Evolutionary conservation across 2,329 filamentous ascomycete genomes (phyloP), one percentile per base, ranked within the genome.

Genomic region (Neoscytalidium dimidiatum): DNA sequence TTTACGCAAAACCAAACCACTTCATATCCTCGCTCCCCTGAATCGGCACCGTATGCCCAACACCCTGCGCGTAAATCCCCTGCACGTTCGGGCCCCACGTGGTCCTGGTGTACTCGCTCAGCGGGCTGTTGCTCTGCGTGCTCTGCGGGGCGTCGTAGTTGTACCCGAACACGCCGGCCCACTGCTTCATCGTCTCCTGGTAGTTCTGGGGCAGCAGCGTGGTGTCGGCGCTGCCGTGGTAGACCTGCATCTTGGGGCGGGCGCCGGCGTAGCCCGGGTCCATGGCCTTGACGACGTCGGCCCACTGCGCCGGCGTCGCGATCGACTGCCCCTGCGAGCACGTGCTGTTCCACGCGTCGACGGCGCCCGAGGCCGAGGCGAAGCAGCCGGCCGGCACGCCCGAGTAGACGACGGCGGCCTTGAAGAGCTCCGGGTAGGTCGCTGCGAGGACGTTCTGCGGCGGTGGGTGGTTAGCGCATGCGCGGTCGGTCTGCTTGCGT

Each of bases 361-460:
- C 79, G 41, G 75, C 76, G 13, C 78, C 78, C 1, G 78, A 74
- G 8, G 76, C 71, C 44, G 75, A 80, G 0, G 81, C 78, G 67
- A 84, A 87, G 71, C 85, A 87, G 3, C 83, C 84, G 28, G 82
- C 83, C 0, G 85, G 81, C 0, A 85, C 84, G 31, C 85, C 85
- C 1, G 82, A 81, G 67, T 82, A 85, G 2, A 80, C 77, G 9
- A 80, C 78, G 0, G 81, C 83, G 1, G 82, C 84, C 1, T 79
- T 80, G 69, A 85, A 85, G 26, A 86, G 71, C 29, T 85, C 83
- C 1, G 83, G 84, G 68, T 86, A 86, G 3, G 81, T 77, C 3
- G 80, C 83, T 1, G 81, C 73, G 46, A 86, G 76, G 19, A 85
- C 81, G 66, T 83, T 81, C 66, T 78, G 61, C 3, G 43, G 23